These are phyloP conservation scores for Passiflora organensis DNA, from an alignment of 345 rosid species.

Conservation along the genomic window DNA sequence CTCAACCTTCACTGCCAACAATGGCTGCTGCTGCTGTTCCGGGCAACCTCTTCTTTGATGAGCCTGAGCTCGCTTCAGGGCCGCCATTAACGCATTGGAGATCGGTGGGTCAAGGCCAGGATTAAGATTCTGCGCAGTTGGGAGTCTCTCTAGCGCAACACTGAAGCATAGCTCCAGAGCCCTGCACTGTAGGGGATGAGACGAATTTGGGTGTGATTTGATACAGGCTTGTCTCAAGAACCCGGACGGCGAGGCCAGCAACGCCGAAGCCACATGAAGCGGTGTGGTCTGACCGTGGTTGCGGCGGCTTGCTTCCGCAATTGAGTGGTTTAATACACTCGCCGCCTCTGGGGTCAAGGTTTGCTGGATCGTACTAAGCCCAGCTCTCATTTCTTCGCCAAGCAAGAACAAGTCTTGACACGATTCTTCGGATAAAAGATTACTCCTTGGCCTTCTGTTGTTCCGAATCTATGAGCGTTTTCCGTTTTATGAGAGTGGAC, in stretches of 20 bases:
- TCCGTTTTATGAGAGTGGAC: background rate
- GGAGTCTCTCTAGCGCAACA: conserved; percentile 94
- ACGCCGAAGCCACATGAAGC: conserved; percentile 88
- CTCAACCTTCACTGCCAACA: conserved; percentile 92
- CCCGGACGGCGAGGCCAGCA: conserved; percentile 71
- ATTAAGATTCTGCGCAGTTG: conserved; percentile 46
- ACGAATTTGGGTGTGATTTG: conserved; percentile 95
- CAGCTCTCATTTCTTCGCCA: conserved; percentile 76
- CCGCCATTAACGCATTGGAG: conserved; percentile 97
- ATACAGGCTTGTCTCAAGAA: conserved; percentile 94
- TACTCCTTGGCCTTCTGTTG: too few relatives aligned
- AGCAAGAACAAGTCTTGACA: too few relatives aligned
- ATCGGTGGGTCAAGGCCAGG: conserved; percentile 71
- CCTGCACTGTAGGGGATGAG: conserved; percentile 96
- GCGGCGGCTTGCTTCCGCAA: conserved; percentile 82
- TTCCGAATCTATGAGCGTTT: too few relatives aligned
- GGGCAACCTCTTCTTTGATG: conserved; percentile 98
- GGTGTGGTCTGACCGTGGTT: conserved; percentile 97
- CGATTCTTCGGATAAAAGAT: too few relatives aligned
- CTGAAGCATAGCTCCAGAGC: conserved; percentile 98
- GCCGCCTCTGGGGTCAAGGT: conserved; percentile 97
- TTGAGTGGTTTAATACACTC: conserved; percentile 71
- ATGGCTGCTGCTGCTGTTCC: conserved; percentile 95
- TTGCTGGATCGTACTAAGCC: conserved; percentile 89
- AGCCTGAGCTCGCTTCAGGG: conserved; percentile 95